phyloP scores from a whole-genome alignment of 495 filamentous ascomycete species.

The Neurospora sp. region DNA sequence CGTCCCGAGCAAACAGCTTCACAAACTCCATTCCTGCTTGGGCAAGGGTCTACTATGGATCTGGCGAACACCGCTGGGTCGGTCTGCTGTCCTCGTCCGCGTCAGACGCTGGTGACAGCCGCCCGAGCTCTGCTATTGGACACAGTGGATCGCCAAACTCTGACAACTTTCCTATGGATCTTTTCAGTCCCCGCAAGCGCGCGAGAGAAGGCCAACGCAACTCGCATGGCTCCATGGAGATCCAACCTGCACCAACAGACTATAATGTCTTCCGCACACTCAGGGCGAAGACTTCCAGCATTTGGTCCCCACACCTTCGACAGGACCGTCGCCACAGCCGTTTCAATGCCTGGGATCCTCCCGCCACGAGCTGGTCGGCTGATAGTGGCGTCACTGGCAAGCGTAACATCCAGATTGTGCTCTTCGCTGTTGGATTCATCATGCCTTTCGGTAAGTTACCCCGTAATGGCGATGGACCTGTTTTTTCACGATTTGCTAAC shows the following conservation, averaged over 20 bases:
- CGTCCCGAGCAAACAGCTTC: conserved; percentile 42
- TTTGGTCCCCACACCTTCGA: conserved; percentile 69
- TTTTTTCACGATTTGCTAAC: conserved; percentile 2
- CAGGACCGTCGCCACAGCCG: conserved; percentile 47
- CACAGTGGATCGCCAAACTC: conserved; percentile 32
- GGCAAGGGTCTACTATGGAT: conserved; percentile 51
- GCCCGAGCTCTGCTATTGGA: conserved; percentile 28
- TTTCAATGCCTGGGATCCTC: conserved; percentile 56
- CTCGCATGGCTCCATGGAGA: conserved; percentile 22
- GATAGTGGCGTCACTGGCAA: conserved; percentile 50
- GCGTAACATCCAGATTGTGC: conserved; percentile 69
- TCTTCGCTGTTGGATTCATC: conserved; percentile 84
- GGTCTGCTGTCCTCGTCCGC: conserved; percentile 27
- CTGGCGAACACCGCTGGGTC: conserved; percentile 39
- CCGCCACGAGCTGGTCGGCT: conserved; percentile 55
- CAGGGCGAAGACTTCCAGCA: conserved; percentile 41
- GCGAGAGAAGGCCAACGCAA: conserved; percentile 25
- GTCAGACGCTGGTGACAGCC: conserved; percentile 32
- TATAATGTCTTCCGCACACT: conserved; percentile 18
- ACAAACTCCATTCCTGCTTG: conserved; percentile 52
- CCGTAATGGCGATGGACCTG: neutral
- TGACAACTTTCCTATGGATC: conserved; percentile 36
- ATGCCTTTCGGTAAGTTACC: conserved; percentile 60
- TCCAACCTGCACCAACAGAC: conserved; percentile 17
- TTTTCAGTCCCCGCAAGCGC: conserved; percentile 44